Evolutionary conservation across 2,329 filamentous ascomycete species (phyloP), one percentile per base, ranked within the genome.

Genomic region (Aspergillus versicolor): DNA sequence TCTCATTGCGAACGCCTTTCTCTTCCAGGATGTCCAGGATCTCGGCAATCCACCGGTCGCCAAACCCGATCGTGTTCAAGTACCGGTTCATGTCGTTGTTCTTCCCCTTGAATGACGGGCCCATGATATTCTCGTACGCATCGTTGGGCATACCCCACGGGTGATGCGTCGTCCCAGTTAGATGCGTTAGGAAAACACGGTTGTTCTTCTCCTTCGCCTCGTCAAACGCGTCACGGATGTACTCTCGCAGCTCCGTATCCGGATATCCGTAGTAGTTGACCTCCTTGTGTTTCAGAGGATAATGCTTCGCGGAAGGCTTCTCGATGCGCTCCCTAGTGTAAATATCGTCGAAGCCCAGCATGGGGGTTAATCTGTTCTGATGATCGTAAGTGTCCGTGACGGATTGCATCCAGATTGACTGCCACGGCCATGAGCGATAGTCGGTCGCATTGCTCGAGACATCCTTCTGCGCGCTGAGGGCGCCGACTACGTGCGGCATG

Each of bases 401-500:
- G 7, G 70, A 67, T 58, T 73, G 70, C 69, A 73, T 71, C 61
- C 68, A 73, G 15, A 61, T 61, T 1, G 70, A 67, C 22, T 69
- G 65, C 70, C 70, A 73, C 12, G 69, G 70, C 67, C 69, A 71
- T n/a, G 62, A 60, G 19, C 61, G 66, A 40, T 67, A 70, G 38
- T 71, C 63, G 4, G 67, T 58, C 34, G 63, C 47, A 12, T 59
- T 63, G 8, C 27, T 30, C 27, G 55, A 65, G 34, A 61, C 62
- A 42, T 67, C 66, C 1, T 54, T 47, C 50, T 67, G 67, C 11
- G 63, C 57, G 48, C 61, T 67, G 6, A 72, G 50, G 3, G 63
- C 65, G 9, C 65, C 58, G 27, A 71, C 61, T 5, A 73, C 61
- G 9, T 73, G 78, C 0, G 78, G 73, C 48, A 81, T 56, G 44